Percentiles rank a stretch among this genome's conserved stretches.
Evolutionary conservation across 139 green algal genomes (phyloP).

Genomic region (Tetraselmis striata): DNA sequence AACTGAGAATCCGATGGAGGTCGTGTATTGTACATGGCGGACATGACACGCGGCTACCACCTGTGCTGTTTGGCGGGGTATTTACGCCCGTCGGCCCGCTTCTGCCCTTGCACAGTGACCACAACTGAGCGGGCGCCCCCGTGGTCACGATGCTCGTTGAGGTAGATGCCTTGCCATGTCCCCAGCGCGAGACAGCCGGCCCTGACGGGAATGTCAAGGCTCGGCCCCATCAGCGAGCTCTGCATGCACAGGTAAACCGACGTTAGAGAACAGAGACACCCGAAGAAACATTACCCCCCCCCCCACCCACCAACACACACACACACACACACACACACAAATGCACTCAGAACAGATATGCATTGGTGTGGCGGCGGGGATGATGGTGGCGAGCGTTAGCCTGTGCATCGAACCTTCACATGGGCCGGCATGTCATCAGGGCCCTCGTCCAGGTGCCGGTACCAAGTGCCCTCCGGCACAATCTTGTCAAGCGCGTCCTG

Average conservation of each 20-base stretch:
- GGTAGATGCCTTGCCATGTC: slow-evolving; percentile 75
- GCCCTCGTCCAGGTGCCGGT: slow-evolving; percentile 71
- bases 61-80: slow-evolving; percentile 25
- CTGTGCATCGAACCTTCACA: slow-evolving; percentile 49
- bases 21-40: too few species aligned
- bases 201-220: slow-evolving; percentile 46
- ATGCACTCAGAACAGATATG: slow-evolving; percentile 8
- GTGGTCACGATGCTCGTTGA: slow-evolving; percentile 67
- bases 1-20: too few species aligned
- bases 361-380: too few species aligned
- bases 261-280: slow-evolving; percentile 7
- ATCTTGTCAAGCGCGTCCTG: slow-evolving; percentile 64
- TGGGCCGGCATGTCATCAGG: slow-evolving; percentile 76
- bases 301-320: neutral
- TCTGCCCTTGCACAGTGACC: slow-evolving; percentile 68
- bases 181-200: slow-evolving; percentile 56
- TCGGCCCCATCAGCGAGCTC: slow-evolving; percentile 61
- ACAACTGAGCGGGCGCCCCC: slow-evolving; percentile 54
- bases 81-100: slow-evolving; percentile 45
- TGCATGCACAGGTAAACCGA: slow-evolving; percentile 16
- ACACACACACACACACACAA: too few species aligned
- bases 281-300: slow-evolving; percentile 9
- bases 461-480: slow-evolving; percentile 56
- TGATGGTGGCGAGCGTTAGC: too few species aligned
- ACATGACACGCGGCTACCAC: too few species aligned